Base-by-base conservation (phyloP, 2,329 filamentous ascomycete species). In the Aquanectria penicillioides region DNA sequence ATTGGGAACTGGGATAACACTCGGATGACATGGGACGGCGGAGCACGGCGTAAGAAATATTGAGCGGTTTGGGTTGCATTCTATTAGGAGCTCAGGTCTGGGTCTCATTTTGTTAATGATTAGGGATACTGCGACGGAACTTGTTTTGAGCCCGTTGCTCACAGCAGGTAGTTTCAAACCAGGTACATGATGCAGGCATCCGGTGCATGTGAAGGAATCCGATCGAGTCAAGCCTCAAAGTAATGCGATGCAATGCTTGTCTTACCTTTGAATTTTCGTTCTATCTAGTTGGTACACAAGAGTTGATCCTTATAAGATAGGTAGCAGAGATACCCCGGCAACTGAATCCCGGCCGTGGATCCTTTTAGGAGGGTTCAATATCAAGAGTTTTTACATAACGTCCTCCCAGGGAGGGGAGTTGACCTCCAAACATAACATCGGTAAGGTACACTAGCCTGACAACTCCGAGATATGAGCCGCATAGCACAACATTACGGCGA, bases 11-110 rank as follows among this genome's bases (percentile, higher is more conserved):
- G 36, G 28, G 36, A 17, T 40, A 23, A 29, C 40, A 36, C n/a
- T 40, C 34, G 22, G 43, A 15, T 53, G 36, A 41, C n/a, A 62
- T 8, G 49, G 47, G 47, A 43, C 61, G 22, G 31, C 5, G 53
- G 51, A 40, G 54, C 51, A 36, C 46, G 67, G 68, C 67, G 68
- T 46, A 40, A 15, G 40, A 37, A 15, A 50, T 41, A 11, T 49
- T 31, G 36, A 46, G 29, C 17, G 41, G 28, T n/a, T 47, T 17
- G 37, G 13, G 18, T 54, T 23, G 33, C 55, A 13, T n/a, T 51
- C 63, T 61, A 38, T 44, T 46, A 47, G 66, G 64, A 63, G 66
- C 64, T 64, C 28, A 56, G 66, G 48, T 55, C 31, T 61, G 64
- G 66, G 62, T 61, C 46, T 33, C 43, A 34, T 31, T 63, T 57